Evolutionary conservation across 1,284 basidiomycete genomes (phyloP).

Genomic region (Mrakiaceae sp.): DNA sequence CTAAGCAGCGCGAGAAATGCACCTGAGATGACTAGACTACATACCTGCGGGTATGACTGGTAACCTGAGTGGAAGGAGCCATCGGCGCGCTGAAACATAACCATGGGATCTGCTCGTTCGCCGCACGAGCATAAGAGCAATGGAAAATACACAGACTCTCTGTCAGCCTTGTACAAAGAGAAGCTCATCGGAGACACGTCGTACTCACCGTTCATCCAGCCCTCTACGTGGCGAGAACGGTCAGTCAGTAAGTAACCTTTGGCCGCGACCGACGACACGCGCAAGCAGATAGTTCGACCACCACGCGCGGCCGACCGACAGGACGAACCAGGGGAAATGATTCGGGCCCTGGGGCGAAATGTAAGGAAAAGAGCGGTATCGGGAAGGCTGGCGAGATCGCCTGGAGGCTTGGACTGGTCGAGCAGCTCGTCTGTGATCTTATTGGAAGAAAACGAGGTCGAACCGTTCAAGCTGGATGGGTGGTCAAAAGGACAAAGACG

Average conservation of each 20-base stretch:
- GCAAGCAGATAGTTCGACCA: too few relatives aligned
- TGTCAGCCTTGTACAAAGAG: neutral
- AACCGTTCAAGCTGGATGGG: neutral
- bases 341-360: constrained; percentile 21
- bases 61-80: constrained; percentile 21
- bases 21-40: neutral
- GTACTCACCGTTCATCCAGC: constrained; percentile 22
- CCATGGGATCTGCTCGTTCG: constrained; percentile 18
- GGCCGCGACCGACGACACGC: too few relatives aligned
- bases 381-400: constrained; percentile 17
- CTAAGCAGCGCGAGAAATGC: neutral
- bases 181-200: neutral
- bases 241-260: too few relatives aligned
- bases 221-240: constrained; percentile 1
- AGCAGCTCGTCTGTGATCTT: neutral
- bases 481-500: too few relatives aligned
- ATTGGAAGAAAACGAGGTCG: neutral
- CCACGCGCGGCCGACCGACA: too few relatives aligned
- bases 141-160: too few relatives aligned
- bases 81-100: constrained; percentile 19
- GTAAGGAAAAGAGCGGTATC: constrained; percentile 20
- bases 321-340: constrained; percentile 18
- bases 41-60: constrained; percentile 21
- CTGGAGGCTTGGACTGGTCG: constrained; percentile 17
- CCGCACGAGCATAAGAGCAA: too few relatives aligned